Conservation (phyloP, 2,329 filamentous ascomycete species). For the Hawksworthiomyces lignivorus region DNA sequence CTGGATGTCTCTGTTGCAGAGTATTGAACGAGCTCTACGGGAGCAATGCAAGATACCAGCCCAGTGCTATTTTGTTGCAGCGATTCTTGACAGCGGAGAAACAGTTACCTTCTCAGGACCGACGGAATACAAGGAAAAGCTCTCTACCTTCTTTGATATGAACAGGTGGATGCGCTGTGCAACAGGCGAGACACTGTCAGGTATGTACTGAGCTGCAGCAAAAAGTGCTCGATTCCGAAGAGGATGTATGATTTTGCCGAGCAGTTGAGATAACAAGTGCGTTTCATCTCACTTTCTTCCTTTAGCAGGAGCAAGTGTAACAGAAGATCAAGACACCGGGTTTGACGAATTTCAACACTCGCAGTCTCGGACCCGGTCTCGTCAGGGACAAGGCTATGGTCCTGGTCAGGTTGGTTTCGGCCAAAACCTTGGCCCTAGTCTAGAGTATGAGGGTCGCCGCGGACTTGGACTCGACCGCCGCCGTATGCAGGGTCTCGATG, state of each 20-base stretch:
- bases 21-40: constrained; percentile 42
- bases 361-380: constrained; percentile 5
- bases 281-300: too few relatives aligned
- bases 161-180: constrained; percentile 29
- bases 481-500: constrained; percentile 14
- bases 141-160: constrained; percentile 39
- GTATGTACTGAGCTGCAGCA: constrained; percentile 22
- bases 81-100: constrained; percentile 40
- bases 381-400: neutral
- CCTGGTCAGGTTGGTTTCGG: neutral
- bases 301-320: neutral
- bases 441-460: constrained; percentile 19
- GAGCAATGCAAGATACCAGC: constrained; percentile 45
- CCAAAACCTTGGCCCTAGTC: neutral
- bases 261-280: too few relatives aligned
- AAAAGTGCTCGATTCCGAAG: too few relatives aligned
- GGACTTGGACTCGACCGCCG: constrained; percentile 19
- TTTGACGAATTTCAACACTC: constrained; percentile 6
- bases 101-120: constrained; percentile 39
- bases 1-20: constrained; percentile 8
- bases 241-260: too few relatives aligned
- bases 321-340: constrained; percentile 12
- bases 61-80: constrained; percentile 45
- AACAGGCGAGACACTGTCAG: constrained; percentile 27
- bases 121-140: constrained; percentile 28